Conservation (phyloP, 768 basidiomycete genomes). For the Terana coerulea region DNA sequence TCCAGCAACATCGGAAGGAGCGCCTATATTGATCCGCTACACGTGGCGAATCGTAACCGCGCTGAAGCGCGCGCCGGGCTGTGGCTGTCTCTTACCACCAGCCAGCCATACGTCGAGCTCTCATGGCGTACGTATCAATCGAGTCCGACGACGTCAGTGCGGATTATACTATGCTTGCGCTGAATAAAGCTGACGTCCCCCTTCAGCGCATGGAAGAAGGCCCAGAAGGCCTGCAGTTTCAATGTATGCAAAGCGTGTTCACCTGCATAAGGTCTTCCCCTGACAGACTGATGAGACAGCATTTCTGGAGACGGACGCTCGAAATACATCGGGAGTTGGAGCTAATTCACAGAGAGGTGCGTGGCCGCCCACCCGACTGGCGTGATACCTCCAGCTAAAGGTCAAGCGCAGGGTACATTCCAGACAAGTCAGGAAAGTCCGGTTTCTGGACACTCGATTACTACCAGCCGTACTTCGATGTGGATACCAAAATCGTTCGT, state of each 20-base stretch:
- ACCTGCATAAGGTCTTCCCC: too few species aligned
- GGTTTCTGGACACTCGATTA: slow-evolving; percentile 81
- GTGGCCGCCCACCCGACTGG: too few species aligned
- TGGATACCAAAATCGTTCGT: slow-evolving; percentile 82
- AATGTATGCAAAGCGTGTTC: slow-evolving; percentile 22
- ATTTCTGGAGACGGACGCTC: slow-evolving; percentile 24
- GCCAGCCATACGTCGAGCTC: too few species aligned
- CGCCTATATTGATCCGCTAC: too few species aligned
- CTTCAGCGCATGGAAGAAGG: slow-evolving; percentile 30
- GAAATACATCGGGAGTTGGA: slow-evolving; percentile 13
- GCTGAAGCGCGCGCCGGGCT: too few species aligned
- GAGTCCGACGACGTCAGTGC: slow-evolving; percentile 26
- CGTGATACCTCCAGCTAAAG: too few species aligned
- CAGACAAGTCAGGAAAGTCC: slow-evolving; percentile 47
- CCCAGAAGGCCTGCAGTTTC: slow-evolving; percentile 27
- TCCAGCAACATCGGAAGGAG: too few species aligned
- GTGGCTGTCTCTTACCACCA: too few species aligned
- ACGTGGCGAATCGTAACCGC: background rate
- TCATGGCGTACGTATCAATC: slow-evolving; percentile 29
- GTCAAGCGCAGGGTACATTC: slow-evolving; percentile 52
- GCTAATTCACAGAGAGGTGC: slow-evolving; percentile 5
- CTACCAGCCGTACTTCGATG: slow-evolving; percentile 85
- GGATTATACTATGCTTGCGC: background rate
- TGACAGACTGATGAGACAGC: too few species aligned
- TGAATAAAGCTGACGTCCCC: slow-evolving; percentile 8